These are phyloP conservation scores for Calonectria honghensis DNA, from an alignment of 2,329 filamentous ascomycete genomes.

Conservation along the genomic window DNA sequence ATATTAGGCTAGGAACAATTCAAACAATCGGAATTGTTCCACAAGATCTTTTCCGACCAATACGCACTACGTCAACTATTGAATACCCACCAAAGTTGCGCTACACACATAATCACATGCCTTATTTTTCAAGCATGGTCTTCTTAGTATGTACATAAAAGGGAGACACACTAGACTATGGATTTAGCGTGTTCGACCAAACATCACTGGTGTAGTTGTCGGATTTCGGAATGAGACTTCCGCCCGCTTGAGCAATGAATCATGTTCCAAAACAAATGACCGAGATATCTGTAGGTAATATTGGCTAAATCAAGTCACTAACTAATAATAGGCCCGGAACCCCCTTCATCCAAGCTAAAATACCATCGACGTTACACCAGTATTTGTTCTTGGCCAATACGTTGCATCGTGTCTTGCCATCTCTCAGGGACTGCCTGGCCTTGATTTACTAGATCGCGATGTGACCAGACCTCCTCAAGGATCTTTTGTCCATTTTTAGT, in stretches of 20 bases:
- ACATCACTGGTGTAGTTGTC: not conserved
- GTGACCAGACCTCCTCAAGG: conserved; percentile 35
- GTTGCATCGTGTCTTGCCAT: conserved; percentile 40
- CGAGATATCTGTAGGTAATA: not conserved
- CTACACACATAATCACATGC: not conserved
- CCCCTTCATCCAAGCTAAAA: not conserved
- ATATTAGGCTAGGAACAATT: not conserved
- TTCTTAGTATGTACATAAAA: not conserved
- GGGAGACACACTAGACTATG: not conserved
- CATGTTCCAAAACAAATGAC: not conserved
- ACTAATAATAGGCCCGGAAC: not conserved
- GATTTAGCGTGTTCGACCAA: not conserved
- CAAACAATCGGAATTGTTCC: not conserved
- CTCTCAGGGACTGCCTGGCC: conserved; percentile 31
- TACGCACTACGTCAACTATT: not conserved
- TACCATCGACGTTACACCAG: conserved; percentile 22
- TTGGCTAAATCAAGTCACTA: not conserved
- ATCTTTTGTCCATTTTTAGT: conserved; percentile 34
- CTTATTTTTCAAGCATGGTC: not conserved
- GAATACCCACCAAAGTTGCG: not conserved
- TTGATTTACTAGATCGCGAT: conserved; percentile 25
- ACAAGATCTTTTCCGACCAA: not conserved
- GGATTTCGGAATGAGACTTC: not conserved
- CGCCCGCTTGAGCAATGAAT: not conserved
- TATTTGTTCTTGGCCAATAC: conserved; percentile 34